Base-by-base conservation (phyloP, 208 protist genomes). In the Trypanosoma conorhini region DNA sequence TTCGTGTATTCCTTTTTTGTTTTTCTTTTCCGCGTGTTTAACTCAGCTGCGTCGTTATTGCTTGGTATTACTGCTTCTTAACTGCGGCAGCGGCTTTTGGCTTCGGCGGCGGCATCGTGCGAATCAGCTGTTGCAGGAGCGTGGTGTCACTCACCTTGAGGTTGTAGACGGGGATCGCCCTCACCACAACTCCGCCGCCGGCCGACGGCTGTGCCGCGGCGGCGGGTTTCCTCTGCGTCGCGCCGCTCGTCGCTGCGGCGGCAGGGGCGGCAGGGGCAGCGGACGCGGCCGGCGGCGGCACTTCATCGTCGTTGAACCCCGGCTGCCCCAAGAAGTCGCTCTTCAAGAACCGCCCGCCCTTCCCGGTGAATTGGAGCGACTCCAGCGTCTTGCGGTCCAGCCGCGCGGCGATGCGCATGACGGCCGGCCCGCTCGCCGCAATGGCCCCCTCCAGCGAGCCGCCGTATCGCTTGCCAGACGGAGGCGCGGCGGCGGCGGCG, bases 281-380 rank as follows among this genome's bases (percentile, higher is more conserved):
- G 52, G 64, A 50, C 21, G 48, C 61, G 61, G 48, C 50, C 17
- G 38, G 57, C 54, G 59, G 64, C 26, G 51, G 31, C 48, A 52
- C 67, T 28, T 87, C 83, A 51, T 91, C 89, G 79, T 96, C 93
- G 78, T 96, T 80, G 55, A 89, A 96, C 22, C 88, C 88, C 24
- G 88, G 88, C 44, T 86, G 80, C 17, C 82, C 87, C 0, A 76
- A 42, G 62, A 96, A 93, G 77, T 96, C 90, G 5, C 68, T 76
- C 82, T 96, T 96, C 31, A 79, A 64, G 65, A 87, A 96, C 44
- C 90, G 87, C 42, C 90, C 90, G 28, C 58, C 85, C 70, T 89
- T 92, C 22, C 90, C 90, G 17, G 86, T 86, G 5, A 88, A 88
- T 0, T 48, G 59, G 54, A 96, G 75, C 33, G 38, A 55, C 35